Base-by-base conservation (phyloP, 1,139 yeast species). In the Candida tropicalis region DNA sequence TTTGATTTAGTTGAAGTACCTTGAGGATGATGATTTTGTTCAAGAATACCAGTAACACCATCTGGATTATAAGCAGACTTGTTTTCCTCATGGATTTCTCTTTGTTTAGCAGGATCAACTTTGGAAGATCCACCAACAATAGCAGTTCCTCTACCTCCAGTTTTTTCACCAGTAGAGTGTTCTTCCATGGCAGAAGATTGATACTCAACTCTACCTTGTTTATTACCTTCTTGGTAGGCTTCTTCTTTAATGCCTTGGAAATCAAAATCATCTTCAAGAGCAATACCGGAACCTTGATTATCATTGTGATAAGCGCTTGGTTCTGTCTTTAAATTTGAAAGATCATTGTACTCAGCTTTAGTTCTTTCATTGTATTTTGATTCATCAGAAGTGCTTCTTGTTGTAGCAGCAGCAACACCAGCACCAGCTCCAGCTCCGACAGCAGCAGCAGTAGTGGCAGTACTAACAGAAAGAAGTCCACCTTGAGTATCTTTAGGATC, bases 401-500 rank as follows among this genome's bases (percentile, higher is more conserved):
- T 33, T 33, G 70, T 70, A 20, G 23, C 23, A 6, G 23, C 23
- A 20, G 9, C 23, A 2, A 4, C 23, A 3, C 23, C 41, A 20
- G 45, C 46, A 15, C 36, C 31, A 22, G 28, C 23, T 3, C 23
- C 41, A 20, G 45, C 46, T 12, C 36, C 31, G 18, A 27, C 27
- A 22, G 49, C 27, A 28, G 59, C 34, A 20, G 8, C 32, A 15
- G 38, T 5, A 2, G 40, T 32, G 10, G 18, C 15, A 3, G 38
- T 38, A 16, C 41, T 43, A 23, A 43, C 46, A 35, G 40, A 42
- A 24, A 43, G 42, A 15, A 45, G 39, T 24, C 50, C 50, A 32
- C 50, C 50, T 34, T 47, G 50, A 28, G 73, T 65, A 48, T 67
- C 73, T 48, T 52, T 60, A 8, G 75, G 73, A 43, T 68, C 65